These are phyloP conservation scores for Backusella tuberculispora DNA, from an alignment of 192 early-diverging fungal species.

Conservation along the genomic window DNA sequence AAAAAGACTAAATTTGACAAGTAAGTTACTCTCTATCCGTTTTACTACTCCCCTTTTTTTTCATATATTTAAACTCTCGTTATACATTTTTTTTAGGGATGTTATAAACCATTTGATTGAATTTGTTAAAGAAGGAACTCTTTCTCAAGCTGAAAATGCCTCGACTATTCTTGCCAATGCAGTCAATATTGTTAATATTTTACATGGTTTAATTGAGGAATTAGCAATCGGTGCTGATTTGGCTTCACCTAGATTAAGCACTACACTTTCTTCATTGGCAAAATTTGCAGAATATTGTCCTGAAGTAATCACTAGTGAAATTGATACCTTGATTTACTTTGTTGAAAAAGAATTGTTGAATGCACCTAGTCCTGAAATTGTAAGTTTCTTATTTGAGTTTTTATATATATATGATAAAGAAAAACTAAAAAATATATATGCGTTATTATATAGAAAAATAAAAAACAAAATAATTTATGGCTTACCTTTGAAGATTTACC, in stretches of 20 bases:
- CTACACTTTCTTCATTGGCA: background rate
- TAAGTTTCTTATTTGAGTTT: background rate
- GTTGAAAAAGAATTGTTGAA: background rate
- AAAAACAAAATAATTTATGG: constrained; percentile 25
- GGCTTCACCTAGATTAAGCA: background rate
- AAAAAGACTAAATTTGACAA: constrained; percentile 25
- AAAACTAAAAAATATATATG: too few species aligned
- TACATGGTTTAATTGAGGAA: background rate
- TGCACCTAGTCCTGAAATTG: background rate
- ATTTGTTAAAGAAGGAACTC: constrained; percentile 59
- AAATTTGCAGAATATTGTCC: constrained; percentile 8
- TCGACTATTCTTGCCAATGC: constrained; percentile 68
- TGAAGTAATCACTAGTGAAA: background rate
- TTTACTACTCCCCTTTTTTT: background rate
- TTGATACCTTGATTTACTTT: constrained; percentile 14
- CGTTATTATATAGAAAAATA: background rate
- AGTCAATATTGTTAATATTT: background rate
- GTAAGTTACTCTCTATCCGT: constrained; percentile 18
- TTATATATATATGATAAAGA: background rate
- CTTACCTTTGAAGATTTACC: constrained; percentile 24
- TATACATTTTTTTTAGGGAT: constrained; percentile 26
- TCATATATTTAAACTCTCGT: background rate
- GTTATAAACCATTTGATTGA: constrained; percentile 46
- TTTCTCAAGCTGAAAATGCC: constrained; percentile 72
- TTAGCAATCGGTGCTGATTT: background rate